phyloP scores from a whole-genome alignment of 2,329 filamentous ascomycete genomes.

The Parastagonospora avenae region DNA sequence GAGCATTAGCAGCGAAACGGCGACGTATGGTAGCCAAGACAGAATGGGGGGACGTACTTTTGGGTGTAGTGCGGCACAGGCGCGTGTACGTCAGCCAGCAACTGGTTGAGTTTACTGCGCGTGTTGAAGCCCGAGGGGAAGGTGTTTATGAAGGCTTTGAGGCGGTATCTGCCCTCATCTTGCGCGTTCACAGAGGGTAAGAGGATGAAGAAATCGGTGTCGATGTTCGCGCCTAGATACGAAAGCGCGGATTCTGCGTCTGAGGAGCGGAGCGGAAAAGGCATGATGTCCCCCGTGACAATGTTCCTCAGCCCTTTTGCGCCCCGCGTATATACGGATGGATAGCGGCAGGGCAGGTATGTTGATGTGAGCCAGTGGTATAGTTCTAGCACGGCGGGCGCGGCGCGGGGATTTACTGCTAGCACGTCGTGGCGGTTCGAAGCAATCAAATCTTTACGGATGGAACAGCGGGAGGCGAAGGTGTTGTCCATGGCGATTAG shows the following conservation, averaged over 20 bases:
- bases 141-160: conserved; percentile 62
- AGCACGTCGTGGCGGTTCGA: conserved; percentile 51
- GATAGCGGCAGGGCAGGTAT: conserved; percentile 64
- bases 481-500: conserved; percentile 65
- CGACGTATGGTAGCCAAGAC: no score
- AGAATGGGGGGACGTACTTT: conserved; percentile 43
- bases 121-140: conserved; percentile 66
- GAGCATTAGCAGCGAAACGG: no score
- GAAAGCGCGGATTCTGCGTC: conserved; percentile 51
- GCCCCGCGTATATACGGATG: conserved; percentile 56
- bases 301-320: conserved; percentile 46
- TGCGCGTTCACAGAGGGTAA: conserved; percentile 47
- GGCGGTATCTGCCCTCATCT: conserved; percentile 54
- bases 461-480: conserved; percentile 57
- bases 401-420: conserved; percentile 41
- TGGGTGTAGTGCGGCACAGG: conserved; percentile 63
- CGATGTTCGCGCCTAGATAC: conserved; percentile 58
- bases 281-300: conserved; percentile 51
- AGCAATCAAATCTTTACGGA: conserved; percentile 56
- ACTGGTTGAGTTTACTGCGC: conserved; percentile 58
- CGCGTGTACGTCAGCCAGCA: conserved; percentile 60
- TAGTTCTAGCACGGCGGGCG: conserved; percentile 60
- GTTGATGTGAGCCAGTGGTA: conserved; percentile 60
- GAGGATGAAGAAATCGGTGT: conserved; percentile 66
- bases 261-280: conserved; percentile 36